These are phyloP conservation scores for Hypseocharis bilobata DNA, from an alignment of 441 rosid species.

Conservation along the genomic window DNA sequence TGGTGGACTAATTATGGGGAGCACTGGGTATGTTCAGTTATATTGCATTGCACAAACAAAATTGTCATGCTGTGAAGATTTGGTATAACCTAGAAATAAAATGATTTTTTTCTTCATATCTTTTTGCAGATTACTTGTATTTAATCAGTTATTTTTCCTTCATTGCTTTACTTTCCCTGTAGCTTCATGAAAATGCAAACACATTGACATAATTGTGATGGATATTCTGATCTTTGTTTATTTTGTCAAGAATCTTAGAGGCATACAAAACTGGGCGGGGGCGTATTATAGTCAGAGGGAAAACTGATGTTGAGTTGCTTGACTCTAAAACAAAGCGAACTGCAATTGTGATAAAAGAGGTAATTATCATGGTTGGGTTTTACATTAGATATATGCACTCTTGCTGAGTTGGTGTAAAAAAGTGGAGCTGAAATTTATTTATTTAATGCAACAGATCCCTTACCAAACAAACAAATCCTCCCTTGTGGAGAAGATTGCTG, in stretches of 20 bases:
- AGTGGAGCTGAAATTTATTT: slow-evolving; percentile 13
- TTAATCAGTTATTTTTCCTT: no score
- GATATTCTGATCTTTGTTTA: slow-evolving; percentile 19
- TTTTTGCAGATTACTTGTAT: neutral
- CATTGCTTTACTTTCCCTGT: neutral
- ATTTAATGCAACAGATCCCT: slow-evolving; percentile 58
- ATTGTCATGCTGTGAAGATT: neutral
- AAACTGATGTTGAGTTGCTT: slow-evolving; percentile 65
- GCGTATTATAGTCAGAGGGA: slow-evolving; percentile 72
- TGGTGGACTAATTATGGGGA: slow-evolving; percentile 93
- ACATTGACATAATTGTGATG: neutral
- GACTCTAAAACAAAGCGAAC: slow-evolving; percentile 73
- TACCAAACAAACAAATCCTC: slow-evolving; percentile 85
- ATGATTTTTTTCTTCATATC: neutral
- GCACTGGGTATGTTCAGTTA: slow-evolving; percentile 55
- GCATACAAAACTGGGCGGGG: slow-evolving; percentile 93
- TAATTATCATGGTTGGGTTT: slow-evolving; percentile 23
- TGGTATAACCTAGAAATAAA: neutral
- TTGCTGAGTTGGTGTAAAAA: slow-evolving; percentile 15
- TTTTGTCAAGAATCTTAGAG: slow-evolving; percentile 57
- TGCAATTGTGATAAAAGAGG: slow-evolving; percentile 86
- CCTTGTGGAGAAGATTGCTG: slow-evolving; percentile 92
- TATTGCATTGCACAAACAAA: slow-evolving; percentile 6
- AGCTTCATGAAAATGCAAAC: neutral
- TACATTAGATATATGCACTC: slow-evolving; percentile 11